Percentiles rank a stretch among this genome's conserved stretches.
These are phyloP conservation scores for Geotrichum carabidarum DNA, from an alignment of 1,139 yeast species.

Conservation along the genomic window DNA sequence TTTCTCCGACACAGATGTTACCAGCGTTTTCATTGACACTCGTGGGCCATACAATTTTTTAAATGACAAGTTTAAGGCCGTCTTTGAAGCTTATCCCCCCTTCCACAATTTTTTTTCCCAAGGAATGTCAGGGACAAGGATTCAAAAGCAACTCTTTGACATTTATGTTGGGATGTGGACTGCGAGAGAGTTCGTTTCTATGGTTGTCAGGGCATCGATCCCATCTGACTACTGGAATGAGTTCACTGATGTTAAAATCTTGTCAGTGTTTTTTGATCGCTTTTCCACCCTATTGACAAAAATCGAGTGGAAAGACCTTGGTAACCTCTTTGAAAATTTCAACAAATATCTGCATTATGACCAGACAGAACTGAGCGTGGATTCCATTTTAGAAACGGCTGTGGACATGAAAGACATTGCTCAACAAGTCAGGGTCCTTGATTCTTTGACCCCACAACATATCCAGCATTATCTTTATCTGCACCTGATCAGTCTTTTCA, in stretches of 20 bases:
- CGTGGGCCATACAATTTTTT: too few species aligned
- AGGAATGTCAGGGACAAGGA: background rate
- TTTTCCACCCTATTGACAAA: background rate
- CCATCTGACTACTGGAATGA: background rate
- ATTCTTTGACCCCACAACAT: too few species aligned
- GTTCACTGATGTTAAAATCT: background rate
- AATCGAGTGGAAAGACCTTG: background rate
- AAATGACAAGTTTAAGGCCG: background rate
- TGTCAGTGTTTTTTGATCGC: background rate
- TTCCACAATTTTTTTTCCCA: background rate
- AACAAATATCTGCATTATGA: background rate
- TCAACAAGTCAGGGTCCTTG: too few species aligned
- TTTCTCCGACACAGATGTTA: too few species aligned
- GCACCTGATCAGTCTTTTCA: background rate
- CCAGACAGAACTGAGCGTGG: too few species aligned
- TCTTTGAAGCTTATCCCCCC: background rate
- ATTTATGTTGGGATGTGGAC: conserved; percentile 4
- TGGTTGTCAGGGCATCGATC: background rate
- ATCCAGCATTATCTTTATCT: background rate
- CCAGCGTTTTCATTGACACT: too few species aligned
- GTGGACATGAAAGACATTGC: too few species aligned
- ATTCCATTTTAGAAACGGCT: too few species aligned
- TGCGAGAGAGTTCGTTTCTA: background rate
- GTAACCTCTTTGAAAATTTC: background rate
- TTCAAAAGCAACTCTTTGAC: background rate